A percentile compares a stretch with the other conserved stretches of the same genome.
These are phyloP conservation scores for Astrephomene gubernaculifera DNA, from an alignment of 139 green algal genomes.

Conservation along the genomic window DNA sequence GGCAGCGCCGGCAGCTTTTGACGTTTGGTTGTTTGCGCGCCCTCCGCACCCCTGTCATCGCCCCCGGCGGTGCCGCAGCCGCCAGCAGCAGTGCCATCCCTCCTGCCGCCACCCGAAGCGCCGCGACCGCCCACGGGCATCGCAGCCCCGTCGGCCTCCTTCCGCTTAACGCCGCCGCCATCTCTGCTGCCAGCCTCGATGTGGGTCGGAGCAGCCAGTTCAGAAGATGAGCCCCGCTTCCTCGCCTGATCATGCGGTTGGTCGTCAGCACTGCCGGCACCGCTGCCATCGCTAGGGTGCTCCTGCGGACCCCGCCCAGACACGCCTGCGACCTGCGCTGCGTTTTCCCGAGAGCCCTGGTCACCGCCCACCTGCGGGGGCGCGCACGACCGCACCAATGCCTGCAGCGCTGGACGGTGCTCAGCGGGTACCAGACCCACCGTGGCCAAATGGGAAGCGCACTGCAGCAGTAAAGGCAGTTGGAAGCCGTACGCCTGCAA, in stretches of 20 bases:
- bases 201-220: no score
- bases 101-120: not conserved
- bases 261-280: no score
- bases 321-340: no score
- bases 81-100: not conserved
- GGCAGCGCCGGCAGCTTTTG: not conserved
- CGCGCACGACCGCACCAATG: no score
- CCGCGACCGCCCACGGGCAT: not conserved
- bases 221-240: no score
- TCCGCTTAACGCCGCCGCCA: not conserved
- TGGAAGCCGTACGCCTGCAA: not conserved
- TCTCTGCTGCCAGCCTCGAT: not conserved
- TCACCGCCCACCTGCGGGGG: no score
- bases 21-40: no score
- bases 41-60: not conserved
- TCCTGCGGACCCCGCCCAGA: no score
- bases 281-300: no score
- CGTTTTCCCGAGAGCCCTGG: no score
- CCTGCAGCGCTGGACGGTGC: conserved; percentile 2
- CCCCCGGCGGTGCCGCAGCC: not conserved
- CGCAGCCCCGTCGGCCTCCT: not conserved
- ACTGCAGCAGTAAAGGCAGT: conserved; percentile 4
- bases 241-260: no score
- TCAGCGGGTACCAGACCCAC: not conserved
- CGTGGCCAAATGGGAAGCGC: not conserved